Percentiles rank a stretch among this genome's conserved stretches.
These are phyloP conservation scores for Rhododendron griersonianum DNA, from an alignment of 148 eudicot genomes.

Conservation along the genomic window DNA sequence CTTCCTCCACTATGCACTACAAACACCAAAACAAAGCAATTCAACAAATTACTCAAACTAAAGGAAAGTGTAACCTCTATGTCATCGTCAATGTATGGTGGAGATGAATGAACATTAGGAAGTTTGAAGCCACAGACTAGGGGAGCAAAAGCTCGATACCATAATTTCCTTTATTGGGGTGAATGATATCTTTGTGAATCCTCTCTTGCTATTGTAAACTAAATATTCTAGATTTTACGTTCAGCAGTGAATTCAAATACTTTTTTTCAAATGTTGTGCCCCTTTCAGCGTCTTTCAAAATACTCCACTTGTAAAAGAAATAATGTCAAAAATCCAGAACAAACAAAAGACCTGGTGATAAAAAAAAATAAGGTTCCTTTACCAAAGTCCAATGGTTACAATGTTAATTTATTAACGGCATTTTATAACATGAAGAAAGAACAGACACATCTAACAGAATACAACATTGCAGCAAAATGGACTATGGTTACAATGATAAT, in stretches of 20 bases:
- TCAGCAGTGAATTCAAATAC: neutral
- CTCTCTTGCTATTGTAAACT: neutral
- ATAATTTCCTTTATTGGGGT: neutral
- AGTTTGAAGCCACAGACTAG: neutral
- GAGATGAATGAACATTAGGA: neutral
- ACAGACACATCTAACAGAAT: neutral
- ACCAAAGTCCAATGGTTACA: neutral
- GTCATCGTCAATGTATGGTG: neutral
- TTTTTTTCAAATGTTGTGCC: neutral
- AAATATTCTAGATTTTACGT: neutral
- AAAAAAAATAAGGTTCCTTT: too few relatives aligned
- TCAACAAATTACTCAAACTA: constrained; percentile 4
- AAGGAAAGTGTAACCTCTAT: neutral
- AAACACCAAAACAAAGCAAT: constrained; percentile 15
- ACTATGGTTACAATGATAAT: neutral
- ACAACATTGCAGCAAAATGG: neutral
- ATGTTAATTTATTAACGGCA: neutral
- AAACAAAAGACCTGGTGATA: neutral
- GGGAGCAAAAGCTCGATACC: neutral
- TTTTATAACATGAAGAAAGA: neutral
- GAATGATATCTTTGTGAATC: neutral
- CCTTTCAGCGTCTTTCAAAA: neutral
- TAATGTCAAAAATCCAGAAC: neutral
- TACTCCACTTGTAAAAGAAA: neutral
- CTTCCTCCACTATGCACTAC: constrained; percentile 97